These are phyloP conservation scores for Acer campestre DNA, from an alignment of 345 rosid species.

Conservation along the genomic window DNA sequence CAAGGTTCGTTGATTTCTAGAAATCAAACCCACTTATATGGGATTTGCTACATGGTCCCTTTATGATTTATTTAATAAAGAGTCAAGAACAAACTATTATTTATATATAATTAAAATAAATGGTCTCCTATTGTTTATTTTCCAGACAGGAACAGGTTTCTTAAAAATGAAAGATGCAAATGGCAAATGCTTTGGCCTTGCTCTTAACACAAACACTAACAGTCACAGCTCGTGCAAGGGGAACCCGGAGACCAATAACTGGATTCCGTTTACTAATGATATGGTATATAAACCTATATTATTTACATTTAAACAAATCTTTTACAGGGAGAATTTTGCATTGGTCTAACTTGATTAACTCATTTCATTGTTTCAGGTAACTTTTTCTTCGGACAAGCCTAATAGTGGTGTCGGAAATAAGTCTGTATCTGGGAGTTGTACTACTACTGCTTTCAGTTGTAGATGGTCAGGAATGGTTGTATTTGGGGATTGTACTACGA, in stretches of 20 bases:
- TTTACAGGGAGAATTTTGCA: neutral
- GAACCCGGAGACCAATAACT: constrained; percentile 74
- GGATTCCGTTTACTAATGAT: constrained; percentile 54
- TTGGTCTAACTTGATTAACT: neutral
- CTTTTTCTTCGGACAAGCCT: constrained; percentile 55
- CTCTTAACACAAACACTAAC: constrained; percentile 24
- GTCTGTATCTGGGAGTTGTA: neutral
- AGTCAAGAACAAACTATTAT: neutral
- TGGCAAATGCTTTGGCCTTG: constrained; percentile 37
- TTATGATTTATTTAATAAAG: neutral
- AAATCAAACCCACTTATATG: neutral
- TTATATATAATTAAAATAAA: neutral
- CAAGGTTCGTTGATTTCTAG: neutral
- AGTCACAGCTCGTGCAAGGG: constrained; percentile 54
- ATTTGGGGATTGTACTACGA: neutral
- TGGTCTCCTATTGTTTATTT: neutral
- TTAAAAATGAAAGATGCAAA: constrained; percentile 41
- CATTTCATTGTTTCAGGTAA: constrained; percentile 33
- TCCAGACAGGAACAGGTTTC: constrained; percentile 76
- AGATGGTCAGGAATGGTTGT: too few species aligned
- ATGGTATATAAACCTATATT: constrained; percentile 23
- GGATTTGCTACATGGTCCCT: neutral
- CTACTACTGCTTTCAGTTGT: too few species aligned
- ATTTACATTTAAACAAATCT: neutral
- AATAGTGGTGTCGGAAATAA: constrained; percentile 22